These are phyloP conservation scores for Drechslera avenae DNA, from an alignment of 2,329 filamentous ascomycete genomes.

Conservation along the genomic window DNA sequence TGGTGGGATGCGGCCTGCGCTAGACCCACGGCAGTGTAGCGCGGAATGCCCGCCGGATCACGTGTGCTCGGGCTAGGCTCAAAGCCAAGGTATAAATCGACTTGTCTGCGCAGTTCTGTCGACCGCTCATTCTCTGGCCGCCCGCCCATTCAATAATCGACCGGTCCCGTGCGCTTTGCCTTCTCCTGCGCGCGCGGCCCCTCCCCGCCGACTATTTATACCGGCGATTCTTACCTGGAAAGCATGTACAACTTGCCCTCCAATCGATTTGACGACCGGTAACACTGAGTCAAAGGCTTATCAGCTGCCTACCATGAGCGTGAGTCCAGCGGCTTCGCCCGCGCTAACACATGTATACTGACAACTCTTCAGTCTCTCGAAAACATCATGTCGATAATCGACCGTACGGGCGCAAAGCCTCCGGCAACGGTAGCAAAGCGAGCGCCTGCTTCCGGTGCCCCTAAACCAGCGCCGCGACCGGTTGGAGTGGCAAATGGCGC, in stretches of 20 bases:
- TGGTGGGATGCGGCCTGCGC: constrained; percentile 17
- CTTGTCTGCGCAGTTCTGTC: constrained; percentile 29
- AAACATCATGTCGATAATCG: constrained; percentile 47
- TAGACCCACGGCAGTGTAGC: constrained; percentile 5
- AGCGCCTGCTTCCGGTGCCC: constrained; percentile 30
- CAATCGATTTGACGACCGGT: constrained; percentile 41
- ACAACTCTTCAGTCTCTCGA: constrained; percentile 37
- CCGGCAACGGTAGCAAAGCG: constrained; percentile 30
- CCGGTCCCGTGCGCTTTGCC: constrained; percentile 23
- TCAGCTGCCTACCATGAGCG: constrained; percentile 45
- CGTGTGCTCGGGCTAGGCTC: constrained; percentile 20
- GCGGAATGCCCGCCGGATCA: constrained; percentile 15
- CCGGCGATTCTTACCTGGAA: constrained; percentile 26
- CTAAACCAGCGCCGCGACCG: constrained; percentile 43
- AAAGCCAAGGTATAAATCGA: constrained; percentile 28
- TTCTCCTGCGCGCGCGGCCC: constrained; percentile 19
- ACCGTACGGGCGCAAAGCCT: constrained; percentile 34
- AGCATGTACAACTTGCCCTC: constrained; percentile 43
- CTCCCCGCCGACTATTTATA: constrained; percentile 14
- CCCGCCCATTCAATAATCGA: constrained; percentile 21
- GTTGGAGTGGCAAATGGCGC: constrained; percentile 33
- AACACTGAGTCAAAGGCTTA: constrained; percentile 45
- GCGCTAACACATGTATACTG: constrained; percentile 21
- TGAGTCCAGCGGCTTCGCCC: constrained; percentile 31
- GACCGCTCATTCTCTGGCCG: constrained; percentile 31